Evolutionary conservation across 2,329 filamentous ascomycete genomes (phyloP).

Genomic region (Pseudocercospora cruenta): DNA sequence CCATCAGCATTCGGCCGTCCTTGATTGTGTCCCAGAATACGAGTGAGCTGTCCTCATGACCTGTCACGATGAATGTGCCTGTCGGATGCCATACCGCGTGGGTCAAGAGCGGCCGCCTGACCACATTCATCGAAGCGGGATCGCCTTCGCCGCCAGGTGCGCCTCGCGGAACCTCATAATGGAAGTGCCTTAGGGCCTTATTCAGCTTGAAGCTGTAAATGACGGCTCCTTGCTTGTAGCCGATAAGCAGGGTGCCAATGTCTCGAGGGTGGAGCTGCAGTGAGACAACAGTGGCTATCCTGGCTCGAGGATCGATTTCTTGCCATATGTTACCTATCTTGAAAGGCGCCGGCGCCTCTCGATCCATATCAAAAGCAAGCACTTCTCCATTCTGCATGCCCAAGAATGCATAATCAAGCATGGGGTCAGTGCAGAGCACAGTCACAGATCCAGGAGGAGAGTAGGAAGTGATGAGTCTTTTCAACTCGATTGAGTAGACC

Average conservation of each 20-base stretch:
- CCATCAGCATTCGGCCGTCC: constrained; percentile 81
- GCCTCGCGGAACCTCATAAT: constrained; percentile 79
- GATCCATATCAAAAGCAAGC: constrained; percentile 89
- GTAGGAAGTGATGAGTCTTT: constrained; percentile 68
- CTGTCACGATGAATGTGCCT: constrained; percentile 83
- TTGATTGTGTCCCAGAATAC: constrained; percentile 85
- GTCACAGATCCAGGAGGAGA: constrained; percentile 77
- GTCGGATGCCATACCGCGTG: constrained; percentile 94
- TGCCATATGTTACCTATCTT: constrained; percentile 86
- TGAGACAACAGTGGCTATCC: constrained; percentile 69
- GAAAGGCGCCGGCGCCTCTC: constrained; percentile 75
- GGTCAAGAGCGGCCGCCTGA: constrained; percentile 73
- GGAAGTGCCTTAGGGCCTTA: constrained; percentile 73
- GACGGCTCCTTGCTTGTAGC: constrained; percentile 85
- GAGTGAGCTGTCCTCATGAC: constrained; percentile 86
- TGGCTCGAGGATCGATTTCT: constrained; percentile 68
- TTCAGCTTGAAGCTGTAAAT: constrained; percentile 96
- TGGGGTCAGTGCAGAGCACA: constrained; percentile 78
- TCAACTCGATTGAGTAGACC: constrained; percentile 78
- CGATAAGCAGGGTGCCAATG: constrained; percentile 86
- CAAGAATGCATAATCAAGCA: constrained; percentile 89
- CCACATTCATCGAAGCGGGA: constrained; percentile 61
- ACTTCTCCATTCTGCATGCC: constrained; percentile 71
- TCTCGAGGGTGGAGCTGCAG: constrained; percentile 88
- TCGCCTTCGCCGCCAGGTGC: constrained; percentile 79